Base-by-base conservation (phyloP, 1,139 yeast genomes). In the Kodamaea sp. region DNA sequence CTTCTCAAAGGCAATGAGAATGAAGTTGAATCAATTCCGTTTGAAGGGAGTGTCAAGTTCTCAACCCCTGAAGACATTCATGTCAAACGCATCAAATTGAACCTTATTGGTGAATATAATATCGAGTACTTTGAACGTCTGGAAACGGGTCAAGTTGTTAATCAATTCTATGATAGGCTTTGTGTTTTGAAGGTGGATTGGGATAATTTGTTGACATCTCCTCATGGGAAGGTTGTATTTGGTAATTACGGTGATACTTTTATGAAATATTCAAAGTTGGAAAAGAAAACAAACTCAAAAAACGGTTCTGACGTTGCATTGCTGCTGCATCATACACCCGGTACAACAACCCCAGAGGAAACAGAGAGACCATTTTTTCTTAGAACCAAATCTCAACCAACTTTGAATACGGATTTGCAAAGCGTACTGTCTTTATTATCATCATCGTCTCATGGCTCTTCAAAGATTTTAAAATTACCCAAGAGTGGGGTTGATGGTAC, bases 41-140 rank as follows among this genome's bases (percentile, higher is more conserved):
- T 83, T 26, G 70, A 70, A 24, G 90, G 90, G 0, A 68, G 68
- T 32, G 67, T 82, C 33, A 79, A 80, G 27, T 62, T 82, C 35
- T 69, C 80, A 4, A 56, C 80, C 6, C 75, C 77, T 7, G 76
- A 74, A 29, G 75, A 76, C 34, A 60, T 75, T 31, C 70, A 70
- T 27, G 69, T 81, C 11, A 75, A 73, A 42, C 63, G 60, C 38
- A 62, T 83, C 22, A 56, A 65, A 5, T 58, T 83, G 43, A 59
- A 61, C 32, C 60, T 83, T 9, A 57, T 63, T 1, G 88, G 88
- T 0, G 75, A 71, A 27, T 77, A 71, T 54, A 70, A 73, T 41
- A 59, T 81, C 24, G 82, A 79, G 41, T 81, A 73, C 53, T 57
- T 73, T 32, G 78, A 72, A 44, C 61, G 68, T 28, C 68, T 63